Percentiles rank a stretch among this genome's conserved stretches.
phyloP scores from a whole-genome alignment of 495 filamentous ascomycete species.

The Penicillium waksmanii region DNA sequence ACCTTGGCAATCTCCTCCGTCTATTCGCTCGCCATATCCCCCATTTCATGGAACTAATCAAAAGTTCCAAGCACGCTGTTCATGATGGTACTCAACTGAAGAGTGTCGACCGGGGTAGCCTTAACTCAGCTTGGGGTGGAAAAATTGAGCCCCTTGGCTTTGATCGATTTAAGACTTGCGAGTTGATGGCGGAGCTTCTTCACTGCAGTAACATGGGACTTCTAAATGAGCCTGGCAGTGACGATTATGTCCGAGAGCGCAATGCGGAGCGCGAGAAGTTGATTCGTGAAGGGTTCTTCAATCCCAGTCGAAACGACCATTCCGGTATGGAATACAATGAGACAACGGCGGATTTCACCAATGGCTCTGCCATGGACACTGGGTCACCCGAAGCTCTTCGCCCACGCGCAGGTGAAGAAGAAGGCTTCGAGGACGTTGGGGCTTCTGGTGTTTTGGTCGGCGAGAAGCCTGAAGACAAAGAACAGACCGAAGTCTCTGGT shows the following conservation, averaged over 20 bases:
- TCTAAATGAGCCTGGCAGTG: slow-evolving; percentile 89
- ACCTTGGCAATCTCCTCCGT: slow-evolving; percentile 89
- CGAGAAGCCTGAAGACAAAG: slow-evolving; percentile 57
- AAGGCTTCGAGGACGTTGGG: slow-evolving; percentile 92
- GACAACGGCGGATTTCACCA: slow-evolving; percentile 49
- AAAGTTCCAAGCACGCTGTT: slow-evolving; percentile 64
- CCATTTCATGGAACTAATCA: slow-evolving; percentile 89
- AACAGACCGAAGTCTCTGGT: slow-evolving; percentile 16
- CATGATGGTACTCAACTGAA: slow-evolving; percentile 62
- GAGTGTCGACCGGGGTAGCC: slow-evolving; percentile 61
- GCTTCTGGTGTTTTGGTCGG: slow-evolving; percentile 68
- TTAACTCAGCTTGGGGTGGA: slow-evolving; percentile 84
- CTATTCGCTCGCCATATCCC: slow-evolving; percentile 91
- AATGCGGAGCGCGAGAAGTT: slow-evolving; percentile 82
- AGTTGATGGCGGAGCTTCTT: slow-evolving; percentile 95
- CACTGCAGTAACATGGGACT: slow-evolving; percentile 99
- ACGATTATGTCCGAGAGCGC: slow-evolving; percentile 79
- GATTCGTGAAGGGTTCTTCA: slow-evolving; percentile 65
- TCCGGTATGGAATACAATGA: slow-evolving; percentile 53
- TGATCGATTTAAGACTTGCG: slow-evolving; percentile 98
- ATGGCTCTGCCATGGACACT: slow-evolving; percentile 38
- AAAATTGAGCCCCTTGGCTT: slow-evolving; percentile 96
- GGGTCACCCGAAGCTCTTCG: slow-evolving; percentile 51
- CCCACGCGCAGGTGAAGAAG: slow-evolving; percentile 81
- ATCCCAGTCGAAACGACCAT: slow-evolving; percentile 39